A percentile compares a stretch with the other conserved stretches of the same genome.
Conservation (phyloP, 169 alveolate genomes). For the Neospora caninum region DNA sequence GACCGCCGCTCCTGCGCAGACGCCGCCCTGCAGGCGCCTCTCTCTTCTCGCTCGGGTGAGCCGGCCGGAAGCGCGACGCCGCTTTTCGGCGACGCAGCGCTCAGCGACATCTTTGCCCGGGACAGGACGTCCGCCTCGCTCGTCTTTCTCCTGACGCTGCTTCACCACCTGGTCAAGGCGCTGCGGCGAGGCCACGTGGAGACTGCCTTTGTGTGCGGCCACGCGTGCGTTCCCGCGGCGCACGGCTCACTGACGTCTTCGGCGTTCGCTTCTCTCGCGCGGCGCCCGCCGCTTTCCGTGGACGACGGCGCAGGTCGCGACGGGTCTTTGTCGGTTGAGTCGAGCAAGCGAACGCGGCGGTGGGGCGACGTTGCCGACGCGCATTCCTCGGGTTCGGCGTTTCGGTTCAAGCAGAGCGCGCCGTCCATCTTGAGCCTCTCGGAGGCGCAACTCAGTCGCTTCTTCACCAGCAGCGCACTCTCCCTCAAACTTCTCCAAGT, state of each 20-base stretch:
- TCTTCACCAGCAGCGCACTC: conserved; percentile 9
- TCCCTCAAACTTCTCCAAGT: conserved; percentile 19
- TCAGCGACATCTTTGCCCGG: background rate
- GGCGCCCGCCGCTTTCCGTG: background rate
- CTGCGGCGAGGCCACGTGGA: conserved; percentile 27
- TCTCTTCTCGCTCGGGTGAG: background rate
- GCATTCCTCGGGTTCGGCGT: background rate
- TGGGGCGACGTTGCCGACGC: background rate
- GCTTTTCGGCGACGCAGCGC: background rate
- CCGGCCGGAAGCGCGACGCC: background rate
- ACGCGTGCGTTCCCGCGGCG: background rate
- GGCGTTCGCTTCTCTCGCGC: background rate
- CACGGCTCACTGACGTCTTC: background rate
- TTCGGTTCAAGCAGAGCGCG: background rate
- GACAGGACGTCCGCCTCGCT: background rate
- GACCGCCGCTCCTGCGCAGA: background rate
- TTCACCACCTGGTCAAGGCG: conserved; percentile 35
- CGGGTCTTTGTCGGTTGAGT: background rate
- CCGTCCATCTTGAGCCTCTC: background rate
- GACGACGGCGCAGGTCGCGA: background rate
- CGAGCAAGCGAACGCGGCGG: background rate
- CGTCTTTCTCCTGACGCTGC: conserved; percentile 47
- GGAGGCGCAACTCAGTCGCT: conserved; percentile 4
- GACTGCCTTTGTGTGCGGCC: background rate
- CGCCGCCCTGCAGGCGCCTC: background rate